A percentile compares a stretch with the other conserved stretches of the same genome.
phyloP scores from a whole-genome alignment of 768 basidiomycete genomes.

The Daedalea quercina region DNA sequence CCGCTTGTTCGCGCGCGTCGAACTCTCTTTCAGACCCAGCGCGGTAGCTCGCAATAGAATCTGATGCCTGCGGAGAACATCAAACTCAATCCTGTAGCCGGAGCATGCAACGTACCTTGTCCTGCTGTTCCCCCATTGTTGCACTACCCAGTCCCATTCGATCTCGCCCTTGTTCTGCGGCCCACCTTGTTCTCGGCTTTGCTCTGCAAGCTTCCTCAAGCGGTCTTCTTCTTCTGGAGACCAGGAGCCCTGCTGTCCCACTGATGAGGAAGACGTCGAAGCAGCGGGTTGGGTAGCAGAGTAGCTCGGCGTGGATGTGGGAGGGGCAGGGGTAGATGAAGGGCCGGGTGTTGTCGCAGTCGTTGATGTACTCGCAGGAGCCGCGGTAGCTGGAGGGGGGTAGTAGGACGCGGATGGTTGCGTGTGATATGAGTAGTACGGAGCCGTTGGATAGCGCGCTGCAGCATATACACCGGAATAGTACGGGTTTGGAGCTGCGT shows the following conservation, averaged over 20 bases:
- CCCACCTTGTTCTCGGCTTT: conserved; percentile 41
- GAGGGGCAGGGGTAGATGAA: conserved; percentile 11
- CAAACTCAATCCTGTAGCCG: not conserved
- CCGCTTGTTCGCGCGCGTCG: conserved; percentile 56
- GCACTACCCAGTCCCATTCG: conserved; percentile 76
- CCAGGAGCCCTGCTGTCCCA: conserved; percentile 67
- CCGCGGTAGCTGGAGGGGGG: conserved; percentile 11
- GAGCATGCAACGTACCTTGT: conserved; percentile 45
- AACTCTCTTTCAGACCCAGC: conserved; percentile 74
- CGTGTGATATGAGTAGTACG: conserved; percentile 55
- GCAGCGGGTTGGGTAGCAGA: conserved; percentile 19
- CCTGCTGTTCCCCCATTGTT: conserved; percentile 66
- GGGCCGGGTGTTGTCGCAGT: conserved; percentile 15
- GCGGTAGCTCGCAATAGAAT: conserved; percentile 76
- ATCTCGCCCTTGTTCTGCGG: conserved; percentile 46
- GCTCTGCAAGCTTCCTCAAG: conserved; percentile 61
- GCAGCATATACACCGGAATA: conserved; percentile 31
- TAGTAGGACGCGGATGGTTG: conserved; percentile 19
- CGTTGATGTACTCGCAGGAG: conserved; percentile 16
- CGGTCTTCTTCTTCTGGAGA: conserved; percentile 71
- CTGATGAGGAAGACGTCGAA: conserved; percentile 5
- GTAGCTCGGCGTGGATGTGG: conserved; percentile 14
- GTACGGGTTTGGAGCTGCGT: conserved; percentile 30
- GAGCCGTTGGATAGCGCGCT: conserved; percentile 49
- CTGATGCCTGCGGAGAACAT: conserved; percentile 50